Percentiles rank a stretch among this genome's conserved stretches.
Evolutionary conservation across 1,284 basidiomycete genomes (phyloP).

Genomic region (Boletus hoseneyae): DNA sequence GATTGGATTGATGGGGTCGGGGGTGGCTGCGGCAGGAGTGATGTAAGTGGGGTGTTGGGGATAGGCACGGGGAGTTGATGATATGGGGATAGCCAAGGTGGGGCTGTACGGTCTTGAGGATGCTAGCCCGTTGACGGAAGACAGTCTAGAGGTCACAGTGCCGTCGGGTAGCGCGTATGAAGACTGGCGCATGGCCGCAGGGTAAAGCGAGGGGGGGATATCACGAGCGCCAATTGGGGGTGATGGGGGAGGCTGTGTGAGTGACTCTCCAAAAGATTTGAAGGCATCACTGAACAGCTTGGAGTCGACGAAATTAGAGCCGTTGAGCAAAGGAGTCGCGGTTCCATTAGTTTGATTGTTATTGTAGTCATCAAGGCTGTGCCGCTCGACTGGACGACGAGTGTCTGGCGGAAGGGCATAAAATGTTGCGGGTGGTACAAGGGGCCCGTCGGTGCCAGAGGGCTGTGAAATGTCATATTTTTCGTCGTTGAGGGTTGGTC

Average conservation of each 20-base stretch:
- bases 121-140: slow-evolving; percentile 38
- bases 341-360: slow-evolving; percentile 25
- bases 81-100: slow-evolving; percentile 47
- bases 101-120: slow-evolving; percentile 55
- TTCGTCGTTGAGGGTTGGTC: slow-evolving; percentile 25
- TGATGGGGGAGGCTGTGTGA: slow-evolving; percentile 23
- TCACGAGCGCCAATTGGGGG: slow-evolving; percentile 30
- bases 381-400: slow-evolving; percentile 47
- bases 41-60: slow-evolving; percentile 75
- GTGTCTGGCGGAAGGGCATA: slow-evolving; percentile 41
- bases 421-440: slow-evolving; percentile 36
- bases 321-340: slow-evolving; percentile 34
- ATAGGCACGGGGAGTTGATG: slow-evolving; percentile 62
- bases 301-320: slow-evolving; percentile 28
- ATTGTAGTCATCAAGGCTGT: slow-evolving; percentile 45
- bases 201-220: slow-evolving; percentile 30
- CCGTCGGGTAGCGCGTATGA: slow-evolving; percentile 40
- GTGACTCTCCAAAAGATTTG: slow-evolving; percentile 29
- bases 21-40: slow-evolving; percentile 49
- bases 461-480: slow-evolving; percentile 17
- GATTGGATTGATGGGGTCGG: slow-evolving; percentile 56
- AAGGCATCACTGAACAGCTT: slow-evolving; percentile 30
- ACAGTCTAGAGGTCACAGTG: slow-evolving; percentile 33
- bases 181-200: slow-evolving; percentile 45
- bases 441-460: slow-evolving; percentile 31